Evolutionary conservation across 2,329 filamentous ascomycete species (phyloP), one percentile per base, ranked within the genome.

Genomic region (Clonostachys byssicola): DNA sequence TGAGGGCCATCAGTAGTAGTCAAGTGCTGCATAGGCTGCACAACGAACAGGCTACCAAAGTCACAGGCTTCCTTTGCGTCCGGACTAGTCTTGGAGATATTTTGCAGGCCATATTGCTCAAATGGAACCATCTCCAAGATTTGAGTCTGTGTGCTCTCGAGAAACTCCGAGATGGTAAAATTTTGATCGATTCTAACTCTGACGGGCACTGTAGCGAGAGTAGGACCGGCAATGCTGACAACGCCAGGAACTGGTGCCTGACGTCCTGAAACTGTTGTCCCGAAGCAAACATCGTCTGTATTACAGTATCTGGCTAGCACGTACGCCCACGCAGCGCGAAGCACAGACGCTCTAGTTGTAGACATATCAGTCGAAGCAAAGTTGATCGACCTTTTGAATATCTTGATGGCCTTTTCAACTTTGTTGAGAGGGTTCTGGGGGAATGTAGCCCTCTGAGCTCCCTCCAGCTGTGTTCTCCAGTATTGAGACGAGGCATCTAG

Each of bases 61-160:
- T 43, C 17, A 33, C 18, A 56, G 51, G 17, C 42, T 30, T 43
- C 42, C 13, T n/a, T n/a, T 7, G 34, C 14, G n/a, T 43, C 42
- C 18, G 42, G 12, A 16, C 42, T 12, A n/a, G 34, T 23, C 17
- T 34, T 23, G 16, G 18, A 33, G 42, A 43, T 43, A 33, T 53
- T 49, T 40, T 55, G 57, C 30, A 60, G 50, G 12, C 56, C 57
- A 10, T 38, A 48, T 13, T 56, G 52, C 43, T 57, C 49, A 40
- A 45, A 52, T 1, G 46, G 41, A 4, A 55, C 47, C 48, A 56
- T 53, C 5, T 47, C 42, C 3, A 30, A n/a, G 2, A 30, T n/a
- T 12, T 43, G 42, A n/a, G 13, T 17, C 42, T 43, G 42, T 6
- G 12, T 30, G 10, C 30, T 12, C 30, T 43, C 17, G n/a, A 43